Percentiles rank a stretch among this genome's conserved stretches.
phyloP scores from a whole-genome alignment of 768 basidiomycete genomes.

The Piloderma croceum region DNA sequence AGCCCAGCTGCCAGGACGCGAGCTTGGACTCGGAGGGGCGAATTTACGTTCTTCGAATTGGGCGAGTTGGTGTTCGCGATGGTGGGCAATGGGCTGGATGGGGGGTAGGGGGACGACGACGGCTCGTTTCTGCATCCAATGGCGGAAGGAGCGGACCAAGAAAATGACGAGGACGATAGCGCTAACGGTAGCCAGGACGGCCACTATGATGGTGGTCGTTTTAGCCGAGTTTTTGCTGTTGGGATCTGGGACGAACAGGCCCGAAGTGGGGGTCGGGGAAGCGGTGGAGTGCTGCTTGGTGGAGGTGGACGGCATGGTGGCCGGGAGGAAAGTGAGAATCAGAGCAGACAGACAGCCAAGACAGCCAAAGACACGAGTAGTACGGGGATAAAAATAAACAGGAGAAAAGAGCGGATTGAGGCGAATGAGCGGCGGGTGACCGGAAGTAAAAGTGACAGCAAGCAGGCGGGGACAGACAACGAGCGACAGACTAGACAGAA shows the following conservation, averaged over 20 bases:
- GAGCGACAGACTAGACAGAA: neutral
- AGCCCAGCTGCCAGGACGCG: conserved; percentile 26
- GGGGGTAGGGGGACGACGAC: conserved; percentile 49
- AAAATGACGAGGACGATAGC: conserved; percentile 33
- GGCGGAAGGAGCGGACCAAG: conserved; percentile 31
- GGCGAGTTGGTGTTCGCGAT: conserved; percentile 46
- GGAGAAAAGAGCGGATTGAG: too few relatives aligned
- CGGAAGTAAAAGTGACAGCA: neutral
- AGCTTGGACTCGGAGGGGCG: conserved; percentile 11
- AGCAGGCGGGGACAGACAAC: neutral
- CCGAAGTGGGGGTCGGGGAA: neutral
- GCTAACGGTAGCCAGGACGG: conserved; percentile 39
- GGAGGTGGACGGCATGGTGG: too few relatives aligned
- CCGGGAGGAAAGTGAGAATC: too few relatives aligned
- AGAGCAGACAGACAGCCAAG: too few relatives aligned
- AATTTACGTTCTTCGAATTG: conserved; percentile 32
- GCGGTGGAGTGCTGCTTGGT: too few relatives aligned
- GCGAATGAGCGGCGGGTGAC: too few relatives aligned
- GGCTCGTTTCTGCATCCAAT: too few relatives aligned
- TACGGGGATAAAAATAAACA: too few relatives aligned
- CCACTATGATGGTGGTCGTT: conserved; percentile 44
- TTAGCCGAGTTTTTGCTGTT: conserved; percentile 5
- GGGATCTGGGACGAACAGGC: too few relatives aligned
- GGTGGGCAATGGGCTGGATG: conserved; percentile 58
- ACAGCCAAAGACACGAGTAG: too few relatives aligned